Conservation (phyloP, 2,329 filamentous ascomycete genomes). For the Pseudopithomyces chartarum region DNA sequence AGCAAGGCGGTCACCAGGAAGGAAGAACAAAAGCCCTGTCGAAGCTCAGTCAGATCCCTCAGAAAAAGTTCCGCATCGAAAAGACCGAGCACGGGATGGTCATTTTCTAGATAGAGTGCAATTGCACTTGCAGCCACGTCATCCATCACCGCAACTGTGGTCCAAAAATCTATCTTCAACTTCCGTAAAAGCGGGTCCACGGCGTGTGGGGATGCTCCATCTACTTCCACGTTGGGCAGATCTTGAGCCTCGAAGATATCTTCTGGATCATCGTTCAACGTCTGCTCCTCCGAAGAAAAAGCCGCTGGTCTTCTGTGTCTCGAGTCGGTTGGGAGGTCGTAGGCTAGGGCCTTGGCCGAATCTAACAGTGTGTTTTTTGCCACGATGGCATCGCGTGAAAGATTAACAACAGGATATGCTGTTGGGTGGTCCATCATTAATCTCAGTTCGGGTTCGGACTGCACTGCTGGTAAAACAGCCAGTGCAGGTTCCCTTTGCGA, state of each 20-base stretch:
- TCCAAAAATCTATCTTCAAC: slow-evolving; percentile 12
- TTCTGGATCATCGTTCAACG: neutral
- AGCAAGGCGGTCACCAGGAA: slow-evolving; percentile 9
- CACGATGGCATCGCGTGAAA: neutral
- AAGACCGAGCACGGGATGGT: slow-evolving; percentile 6
- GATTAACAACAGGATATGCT: slow-evolving; percentile 4
- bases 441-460: slow-evolving; percentile 1
- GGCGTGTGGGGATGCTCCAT: neutral
- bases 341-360: neutral
- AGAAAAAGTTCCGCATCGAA: slow-evolving; percentile 12
- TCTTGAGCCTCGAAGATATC: neutral
- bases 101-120: slow-evolving; percentile 6
- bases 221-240: neutral
- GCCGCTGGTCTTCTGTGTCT: neutral
- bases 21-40: slow-evolving; percentile 10
- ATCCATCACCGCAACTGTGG: slow-evolving; percentile 4
- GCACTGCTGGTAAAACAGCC: neutral
- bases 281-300: neutral
- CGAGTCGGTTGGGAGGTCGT: neutral
- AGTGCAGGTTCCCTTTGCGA: slow-evolving; percentile 3
- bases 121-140: slow-evolving; percentile 7
- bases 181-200: slow-evolving; percentile 6
- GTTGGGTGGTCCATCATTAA: slow-evolving; percentile 3
- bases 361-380: neutral
- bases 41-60: slow-evolving; percentile 3